phyloP scores from a whole-genome alignment of 83 land plant genomes.

The Isoetes engelmannii region DNA sequence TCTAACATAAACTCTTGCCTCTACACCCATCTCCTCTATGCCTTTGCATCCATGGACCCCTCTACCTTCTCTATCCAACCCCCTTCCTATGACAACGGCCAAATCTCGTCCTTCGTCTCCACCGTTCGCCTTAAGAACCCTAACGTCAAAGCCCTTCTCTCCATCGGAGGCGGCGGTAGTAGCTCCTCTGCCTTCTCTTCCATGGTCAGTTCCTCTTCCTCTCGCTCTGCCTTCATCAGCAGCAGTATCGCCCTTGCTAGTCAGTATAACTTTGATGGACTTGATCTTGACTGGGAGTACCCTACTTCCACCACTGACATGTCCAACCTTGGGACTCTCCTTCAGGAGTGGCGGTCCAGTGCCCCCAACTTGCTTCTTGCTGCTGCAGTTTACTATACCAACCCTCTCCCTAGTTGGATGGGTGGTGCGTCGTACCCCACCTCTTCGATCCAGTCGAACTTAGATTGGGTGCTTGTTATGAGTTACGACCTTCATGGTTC shows the following conservation, averaged over 20 bases:
- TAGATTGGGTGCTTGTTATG: too few species aligned
- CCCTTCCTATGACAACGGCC: too few species aligned
- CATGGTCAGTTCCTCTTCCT: slow-evolving; percentile 17
- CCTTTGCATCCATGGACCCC: neutral
- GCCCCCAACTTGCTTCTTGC: slow-evolving; percentile 10
- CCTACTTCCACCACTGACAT: slow-evolving; percentile 12
- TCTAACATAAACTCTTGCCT: too few species aligned
- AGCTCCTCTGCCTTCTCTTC: slow-evolving; percentile 3
- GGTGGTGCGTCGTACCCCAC: too few species aligned
- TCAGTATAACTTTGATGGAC: slow-evolving; percentile 18
- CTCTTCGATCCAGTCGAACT: too few species aligned
- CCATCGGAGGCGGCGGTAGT: slow-evolving; percentile 18
- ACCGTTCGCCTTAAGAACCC: too few species aligned
- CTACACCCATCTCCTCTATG: too few species aligned
- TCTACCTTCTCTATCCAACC: too few species aligned
- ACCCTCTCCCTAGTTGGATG: too few species aligned
- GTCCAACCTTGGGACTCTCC: slow-evolving; percentile 10
- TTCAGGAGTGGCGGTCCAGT: slow-evolving; percentile 22
- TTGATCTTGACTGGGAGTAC: slow-evolving; percentile 29
- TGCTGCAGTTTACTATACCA: too few species aligned
- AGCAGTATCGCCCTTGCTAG: slow-evolving; percentile 21
- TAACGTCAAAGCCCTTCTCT: slow-evolving; percentile 21
- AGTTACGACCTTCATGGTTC: too few species aligned
- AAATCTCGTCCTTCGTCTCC: too few species aligned
- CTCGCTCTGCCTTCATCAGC: slow-evolving; percentile 17